Percentiles rank a stretch among this genome's conserved stretches.
Conservation (phyloP, 306 rosid species). For the Erythrophleum fordii region DNA sequence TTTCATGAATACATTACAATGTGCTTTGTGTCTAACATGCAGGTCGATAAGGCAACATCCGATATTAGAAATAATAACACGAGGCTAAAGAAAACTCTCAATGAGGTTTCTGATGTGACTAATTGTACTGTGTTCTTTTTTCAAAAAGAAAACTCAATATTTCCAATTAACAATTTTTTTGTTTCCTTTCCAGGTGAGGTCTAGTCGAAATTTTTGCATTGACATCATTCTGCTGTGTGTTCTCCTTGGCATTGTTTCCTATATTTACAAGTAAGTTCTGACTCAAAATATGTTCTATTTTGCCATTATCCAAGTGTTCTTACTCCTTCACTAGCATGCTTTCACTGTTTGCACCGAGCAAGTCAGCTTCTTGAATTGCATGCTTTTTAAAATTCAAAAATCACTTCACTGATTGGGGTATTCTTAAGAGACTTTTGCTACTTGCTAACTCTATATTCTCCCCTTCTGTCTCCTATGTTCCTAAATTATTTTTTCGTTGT, state of each 20-base stretch:
- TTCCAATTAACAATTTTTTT: constrained; percentile 34
- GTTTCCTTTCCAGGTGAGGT: constrained; percentile 68
- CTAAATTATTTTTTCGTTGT: constrained; percentile 18
- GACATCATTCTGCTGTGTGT: constrained; percentile 79
- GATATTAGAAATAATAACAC: constrained; percentile 69
- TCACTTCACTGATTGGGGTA: neutral
- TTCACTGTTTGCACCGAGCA: neutral
- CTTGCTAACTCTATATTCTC: neutral
- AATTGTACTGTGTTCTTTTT: constrained; percentile 21
- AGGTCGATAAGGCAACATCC: constrained; percentile 75
- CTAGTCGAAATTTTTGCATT: constrained; percentile 85
- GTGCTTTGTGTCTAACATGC: constrained; percentile 31
- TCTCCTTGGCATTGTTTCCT: constrained; percentile 72
- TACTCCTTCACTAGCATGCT: neutral
- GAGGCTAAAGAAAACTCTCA: constrained; percentile 75
- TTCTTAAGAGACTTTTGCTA: neutral
- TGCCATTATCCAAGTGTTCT: neutral
- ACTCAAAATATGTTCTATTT: constrained; percentile 1
- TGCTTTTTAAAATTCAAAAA: neutral
- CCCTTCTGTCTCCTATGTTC: neutral
- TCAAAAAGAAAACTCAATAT: constrained; percentile 7
- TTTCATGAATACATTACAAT: constrained; percentile 25
- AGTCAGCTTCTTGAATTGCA: neutral
- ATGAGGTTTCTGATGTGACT: constrained; percentile 56
- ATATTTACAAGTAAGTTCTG: constrained; percentile 74